Base-by-base conservation (phyloP, 2,329 filamentous ascomycete genomes). In the Thyridium curvatum region DNA sequence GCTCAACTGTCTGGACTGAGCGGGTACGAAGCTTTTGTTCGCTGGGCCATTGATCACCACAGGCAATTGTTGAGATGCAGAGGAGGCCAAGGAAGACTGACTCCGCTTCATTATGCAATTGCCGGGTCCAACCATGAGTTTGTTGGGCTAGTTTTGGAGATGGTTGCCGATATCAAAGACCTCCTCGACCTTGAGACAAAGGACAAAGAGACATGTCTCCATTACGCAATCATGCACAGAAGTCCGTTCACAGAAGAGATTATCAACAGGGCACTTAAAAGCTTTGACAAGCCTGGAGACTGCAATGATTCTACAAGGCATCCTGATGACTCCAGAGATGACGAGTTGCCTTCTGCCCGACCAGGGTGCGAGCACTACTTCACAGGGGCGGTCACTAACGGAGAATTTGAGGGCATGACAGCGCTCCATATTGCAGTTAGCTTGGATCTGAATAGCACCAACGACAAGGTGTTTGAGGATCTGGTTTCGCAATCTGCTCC, bases 201-300 rank as follows among this genome's bases (percentile, higher is more conserved):
- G 18, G 8, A 29, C 6, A n/a, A 18, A 33, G 12, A 34, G 33
- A 36, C 29, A n/a, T 36, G 36, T 13, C 40, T 42, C 4, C 37
- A 39, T 13, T 17, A 39, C n/a, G 40, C 40, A n/a, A 39, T 42
- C 15, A 3, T 39, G 21, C 13, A 33, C 28, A 4, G 34, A 18
- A 42, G 40, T 28, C 37, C 33, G 3, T 42, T 39, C 14, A 42
- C 40, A 8, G 37, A 37, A n/a, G 30, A 35, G 16, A 36, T 42
- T 14, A 42, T 42, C 4, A 15, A 18, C 6, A 30, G 12, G 18
- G 7, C 13, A 26, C 21, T 26, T 10, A 26, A 26, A 6, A 26
- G 10, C 6, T 10, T 6, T 26, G 21, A 26, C 10, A 10, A 6
- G 6, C 10, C 21, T 26, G 10, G 10, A 26, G 21, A 26, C 21